Evolutionary conservation across 768 basidiomycete species (phyloP).

Genomic region (Trametes coccinea): DNA sequence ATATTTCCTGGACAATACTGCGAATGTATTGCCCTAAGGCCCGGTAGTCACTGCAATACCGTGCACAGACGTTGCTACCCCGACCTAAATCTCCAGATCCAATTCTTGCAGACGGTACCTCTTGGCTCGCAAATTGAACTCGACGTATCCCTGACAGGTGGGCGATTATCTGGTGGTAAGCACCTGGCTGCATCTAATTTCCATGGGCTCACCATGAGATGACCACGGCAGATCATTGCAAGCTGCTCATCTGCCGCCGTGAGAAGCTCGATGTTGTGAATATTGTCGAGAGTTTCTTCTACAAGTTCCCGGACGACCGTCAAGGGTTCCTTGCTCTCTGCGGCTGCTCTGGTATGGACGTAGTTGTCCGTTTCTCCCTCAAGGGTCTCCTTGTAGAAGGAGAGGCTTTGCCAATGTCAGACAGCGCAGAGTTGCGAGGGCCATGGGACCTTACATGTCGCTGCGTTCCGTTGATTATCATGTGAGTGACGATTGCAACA

Average conservation of each 20-base stretch:
- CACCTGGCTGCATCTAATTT: too few relatives aligned
- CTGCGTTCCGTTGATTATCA: not conserved
- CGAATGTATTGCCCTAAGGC: too few relatives aligned
- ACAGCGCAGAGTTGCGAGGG: too few relatives aligned
- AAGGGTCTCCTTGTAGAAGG: constrained; percentile 22
- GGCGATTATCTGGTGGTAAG: too few relatives aligned
- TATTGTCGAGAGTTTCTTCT: constrained; percentile 1
- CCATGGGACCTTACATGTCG: constrained; percentile 9
- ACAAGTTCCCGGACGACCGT: constrained; percentile 6
- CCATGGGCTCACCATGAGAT: not conserved
- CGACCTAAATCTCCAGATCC: too few relatives aligned
- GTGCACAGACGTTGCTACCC: not conserved
- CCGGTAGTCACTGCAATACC: too few relatives aligned
- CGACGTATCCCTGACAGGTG: not conserved
- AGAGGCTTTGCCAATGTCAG: not conserved
- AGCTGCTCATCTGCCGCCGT: not conserved
- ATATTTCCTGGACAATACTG: not conserved
- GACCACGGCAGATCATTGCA: not conserved
- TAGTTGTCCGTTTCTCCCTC: constrained; percentile 19
- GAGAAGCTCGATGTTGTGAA: not conserved
- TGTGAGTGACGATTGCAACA: too few relatives aligned
- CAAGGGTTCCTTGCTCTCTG: not conserved
- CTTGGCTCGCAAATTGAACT: not conserved
- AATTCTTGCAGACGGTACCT: constrained; percentile 1
- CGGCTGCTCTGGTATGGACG: constrained; percentile 13